Conservation (phyloP, 1,284 basidiomycete genomes). For the Rhodotorula sp. region DNA sequence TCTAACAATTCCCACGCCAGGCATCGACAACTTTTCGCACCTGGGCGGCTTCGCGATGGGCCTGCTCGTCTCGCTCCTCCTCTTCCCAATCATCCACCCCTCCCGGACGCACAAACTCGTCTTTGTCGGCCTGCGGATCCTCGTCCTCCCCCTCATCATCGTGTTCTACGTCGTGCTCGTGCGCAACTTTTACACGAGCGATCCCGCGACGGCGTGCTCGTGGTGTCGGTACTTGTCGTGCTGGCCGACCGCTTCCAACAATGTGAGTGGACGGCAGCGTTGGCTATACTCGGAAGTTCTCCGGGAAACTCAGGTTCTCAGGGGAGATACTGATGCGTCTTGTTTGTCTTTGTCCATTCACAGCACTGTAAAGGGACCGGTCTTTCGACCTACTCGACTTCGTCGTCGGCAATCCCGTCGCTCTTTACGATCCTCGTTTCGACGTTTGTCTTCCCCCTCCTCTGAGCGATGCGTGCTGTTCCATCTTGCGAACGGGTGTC, state of each 20-base stretch:
- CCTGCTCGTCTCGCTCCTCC: slow-evolving; percentile 67
- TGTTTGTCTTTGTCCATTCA: neutral
- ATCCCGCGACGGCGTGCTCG: slow-evolving; percentile 73
- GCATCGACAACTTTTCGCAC: slow-evolving; percentile 53
- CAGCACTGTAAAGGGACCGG: slow-evolving; percentile 44
- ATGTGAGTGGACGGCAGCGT: neutral
- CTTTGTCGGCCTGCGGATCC: slow-evolving; percentile 69
- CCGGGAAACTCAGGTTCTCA: neutral
- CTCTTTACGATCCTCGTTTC: slow-evolving; percentile 32
- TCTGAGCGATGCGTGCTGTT: neutral
- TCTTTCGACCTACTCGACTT: slow-evolving; percentile 26
- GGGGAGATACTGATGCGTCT: neutral
- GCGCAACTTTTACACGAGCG: slow-evolving; percentile 83
- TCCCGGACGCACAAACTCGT: slow-evolving; percentile 65
- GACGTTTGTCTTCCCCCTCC: slow-evolving; percentile 20
- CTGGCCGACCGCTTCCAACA: slow-evolving; percentile 15
- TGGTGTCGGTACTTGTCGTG: slow-evolving; percentile 79
- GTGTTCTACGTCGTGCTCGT: slow-evolving; percentile 78
- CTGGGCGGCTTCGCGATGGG: slow-evolving; percentile 59
- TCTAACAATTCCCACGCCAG: slow-evolving; percentile 29
- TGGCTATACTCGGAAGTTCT: neutral
- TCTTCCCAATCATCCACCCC: slow-evolving; percentile 83
- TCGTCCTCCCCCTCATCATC: slow-evolving; percentile 70
- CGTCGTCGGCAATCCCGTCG: neutral
- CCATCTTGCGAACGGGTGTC: no score